phyloP scores from a whole-genome alignment of 495 filamentous ascomycete species.

The Xylaria venustula region DNA sequence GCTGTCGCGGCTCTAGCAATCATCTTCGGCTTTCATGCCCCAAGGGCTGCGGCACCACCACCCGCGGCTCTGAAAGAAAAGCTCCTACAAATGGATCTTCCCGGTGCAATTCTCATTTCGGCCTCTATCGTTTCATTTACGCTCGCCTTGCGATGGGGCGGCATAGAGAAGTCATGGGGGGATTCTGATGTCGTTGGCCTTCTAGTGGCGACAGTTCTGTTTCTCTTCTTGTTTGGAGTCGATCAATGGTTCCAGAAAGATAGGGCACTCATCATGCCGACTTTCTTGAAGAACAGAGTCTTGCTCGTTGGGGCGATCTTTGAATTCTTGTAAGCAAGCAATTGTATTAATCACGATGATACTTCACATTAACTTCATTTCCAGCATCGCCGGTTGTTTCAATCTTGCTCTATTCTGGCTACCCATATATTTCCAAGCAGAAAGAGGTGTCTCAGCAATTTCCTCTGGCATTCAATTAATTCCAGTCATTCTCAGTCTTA shows the following conservation, averaged over 20 bases:
- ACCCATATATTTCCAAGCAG: constrained; percentile 61
- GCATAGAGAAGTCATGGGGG: constrained; percentile 40
- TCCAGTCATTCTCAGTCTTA: constrained; percentile 44
- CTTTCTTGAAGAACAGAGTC: constrained; percentile 43
- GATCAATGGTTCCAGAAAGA: constrained; percentile 40
- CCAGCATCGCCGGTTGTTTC: constrained; percentile 39
- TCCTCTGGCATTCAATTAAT: constrained; percentile 53
- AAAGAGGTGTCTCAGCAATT: constrained; percentile 44
- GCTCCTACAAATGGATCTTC: constrained; percentile 13
- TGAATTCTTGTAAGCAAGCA: constrained; percentile 30
- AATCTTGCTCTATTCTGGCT: constrained; percentile 56
- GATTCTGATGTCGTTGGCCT: constrained; percentile 39
- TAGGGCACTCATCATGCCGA: constrained; percentile 40
- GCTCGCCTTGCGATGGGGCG: constrained; percentile 46
- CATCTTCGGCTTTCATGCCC: constrained; percentile 45
- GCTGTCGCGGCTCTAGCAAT: constrained; percentile 50
- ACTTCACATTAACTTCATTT: too few species aligned
- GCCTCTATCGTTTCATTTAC: constrained; percentile 37
- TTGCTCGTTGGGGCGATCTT: constrained; percentile 38
- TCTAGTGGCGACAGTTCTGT: constrained; percentile 38
- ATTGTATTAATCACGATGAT: too few species aligned
- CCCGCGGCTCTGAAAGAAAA: constrained; percentile 32
- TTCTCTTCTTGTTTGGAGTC: constrained; percentile 39
- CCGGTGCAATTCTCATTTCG: constrained; percentile 33
- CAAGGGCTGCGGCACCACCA: constrained; percentile 26